A percentile compares a stretch with the other conserved stretches of the same genome.
Evolutionary conservation across 1,284 basidiomycete genomes (phyloP).

Genomic region (Ganoderma lucidum): DNA sequence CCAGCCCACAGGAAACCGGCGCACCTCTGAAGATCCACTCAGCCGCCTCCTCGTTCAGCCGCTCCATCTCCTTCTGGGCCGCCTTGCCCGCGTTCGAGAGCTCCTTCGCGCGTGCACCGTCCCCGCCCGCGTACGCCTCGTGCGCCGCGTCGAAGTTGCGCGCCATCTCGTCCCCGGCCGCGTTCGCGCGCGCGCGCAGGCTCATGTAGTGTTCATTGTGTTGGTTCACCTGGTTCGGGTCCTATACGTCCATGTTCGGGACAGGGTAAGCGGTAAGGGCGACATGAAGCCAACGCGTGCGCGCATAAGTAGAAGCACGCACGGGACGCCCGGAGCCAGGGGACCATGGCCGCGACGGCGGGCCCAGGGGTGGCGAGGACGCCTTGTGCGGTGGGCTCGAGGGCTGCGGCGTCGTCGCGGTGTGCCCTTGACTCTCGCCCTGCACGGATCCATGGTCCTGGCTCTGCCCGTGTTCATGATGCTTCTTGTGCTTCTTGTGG

Average conservation of each 20-base stretch:
- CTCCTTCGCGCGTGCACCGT: constrained; percentile 85
- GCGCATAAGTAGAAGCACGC: constrained; percentile 5
- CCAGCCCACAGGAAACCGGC: constrained; percentile 15
- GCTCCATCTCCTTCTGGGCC: constrained; percentile 84
- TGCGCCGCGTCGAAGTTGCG: constrained; percentile 71
- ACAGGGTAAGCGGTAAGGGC: not conserved
- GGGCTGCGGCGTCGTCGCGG: constrained; percentile 14
- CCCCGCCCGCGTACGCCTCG: constrained; percentile 71
- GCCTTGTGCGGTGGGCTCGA: constrained; percentile 20
- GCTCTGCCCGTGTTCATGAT: constrained; percentile 3
- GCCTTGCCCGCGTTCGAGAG: constrained; percentile 86
- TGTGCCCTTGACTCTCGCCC: constrained; percentile 7
- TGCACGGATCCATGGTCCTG: not conserved
- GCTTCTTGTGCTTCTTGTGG: constrained; percentile 29
- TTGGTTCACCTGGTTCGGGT: constrained; percentile 72
- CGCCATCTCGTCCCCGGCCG: constrained; percentile 80
- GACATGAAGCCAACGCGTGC: not conserved
- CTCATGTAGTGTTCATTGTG: constrained; percentile 72
- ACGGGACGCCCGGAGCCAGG: constrained; percentile 26
- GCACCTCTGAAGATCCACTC: constrained; percentile 89
- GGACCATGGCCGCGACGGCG: constrained; percentile 31
- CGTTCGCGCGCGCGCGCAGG: constrained; percentile 77
- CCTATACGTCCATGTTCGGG: constrained; percentile 44
- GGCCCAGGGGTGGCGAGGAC: constrained; percentile 16
- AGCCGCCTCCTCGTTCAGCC: constrained; percentile 85